Conservation (phyloP, 345 rosid genomes). For the Melastoma malabathricum region DNA sequence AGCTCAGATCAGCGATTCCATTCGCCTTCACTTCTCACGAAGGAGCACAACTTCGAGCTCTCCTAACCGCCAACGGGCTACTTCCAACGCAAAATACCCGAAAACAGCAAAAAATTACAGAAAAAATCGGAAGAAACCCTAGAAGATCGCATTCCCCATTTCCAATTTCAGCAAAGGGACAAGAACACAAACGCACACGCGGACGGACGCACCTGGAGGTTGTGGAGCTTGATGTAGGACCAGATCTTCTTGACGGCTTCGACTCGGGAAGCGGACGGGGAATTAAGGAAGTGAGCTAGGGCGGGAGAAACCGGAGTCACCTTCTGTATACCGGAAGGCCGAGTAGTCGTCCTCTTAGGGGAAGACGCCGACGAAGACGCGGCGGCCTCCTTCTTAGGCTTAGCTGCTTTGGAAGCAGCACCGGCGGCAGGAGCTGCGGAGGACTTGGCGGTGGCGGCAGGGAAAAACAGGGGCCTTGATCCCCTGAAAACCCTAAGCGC, state of each 20-base stretch:
- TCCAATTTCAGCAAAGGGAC: neutral
- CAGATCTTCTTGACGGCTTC: constrained; percentile 64
- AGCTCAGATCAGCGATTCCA: too few species aligned
- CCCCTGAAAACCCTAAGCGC: constrained; percentile 45
- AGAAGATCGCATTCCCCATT: neutral
- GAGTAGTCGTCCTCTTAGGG: constrained; percentile 1
- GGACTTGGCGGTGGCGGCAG: constrained; percentile 24
- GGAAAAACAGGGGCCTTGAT: constrained; percentile 44
- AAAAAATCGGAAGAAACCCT: neutral
- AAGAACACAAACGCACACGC: neutral
- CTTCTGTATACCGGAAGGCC: constrained; percentile 41
- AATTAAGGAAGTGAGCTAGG: constrained; percentile 47
- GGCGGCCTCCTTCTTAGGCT: constrained; percentile 7
- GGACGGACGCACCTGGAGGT: constrained; percentile 54
- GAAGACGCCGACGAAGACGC: neutral
- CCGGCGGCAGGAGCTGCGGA: constrained; percentile 10
- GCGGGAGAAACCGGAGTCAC: constrained; percentile 49
- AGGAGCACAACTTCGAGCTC: neutral
- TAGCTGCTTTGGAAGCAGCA: constrained; percentile 19
- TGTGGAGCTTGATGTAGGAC: constrained; percentile 55
- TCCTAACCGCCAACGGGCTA: too few species aligned
- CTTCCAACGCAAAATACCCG: too few species aligned
- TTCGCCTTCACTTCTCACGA: too few species aligned
- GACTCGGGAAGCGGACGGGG: constrained; percentile 45
- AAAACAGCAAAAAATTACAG: neutral